Evolutionary conservation across 768 basidiomycete species (phyloP).

Genomic region (Asterophora lycoperdoides): DNA sequence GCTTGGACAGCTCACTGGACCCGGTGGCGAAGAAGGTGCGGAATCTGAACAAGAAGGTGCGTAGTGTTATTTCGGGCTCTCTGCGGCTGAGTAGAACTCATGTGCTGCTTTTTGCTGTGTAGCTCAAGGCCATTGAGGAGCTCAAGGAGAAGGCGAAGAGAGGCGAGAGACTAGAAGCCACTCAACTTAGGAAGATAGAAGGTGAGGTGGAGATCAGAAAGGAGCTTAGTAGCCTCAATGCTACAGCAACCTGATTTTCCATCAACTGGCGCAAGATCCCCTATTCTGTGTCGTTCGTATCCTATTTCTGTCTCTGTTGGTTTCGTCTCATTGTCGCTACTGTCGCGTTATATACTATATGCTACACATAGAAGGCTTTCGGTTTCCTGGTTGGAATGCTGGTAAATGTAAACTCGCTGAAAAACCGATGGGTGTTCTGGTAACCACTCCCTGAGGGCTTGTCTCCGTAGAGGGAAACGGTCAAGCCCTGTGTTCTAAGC

Average conservation of each 20-base stretch:
- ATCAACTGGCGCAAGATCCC: too few species aligned
- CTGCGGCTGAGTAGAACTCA: slow-evolving; percentile 1
- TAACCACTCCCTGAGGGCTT: too few species aligned
- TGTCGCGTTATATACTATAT: too few species aligned
- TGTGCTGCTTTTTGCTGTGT: background rate
- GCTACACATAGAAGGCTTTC: too few species aligned
- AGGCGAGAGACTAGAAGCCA: slow-evolving; percentile 90
- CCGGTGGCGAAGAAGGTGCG: slow-evolving; percentile 87
- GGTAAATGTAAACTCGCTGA: too few species aligned
- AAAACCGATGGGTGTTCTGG: too few species aligned
- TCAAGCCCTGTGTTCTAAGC: too few species aligned
- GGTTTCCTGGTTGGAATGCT: too few species aligned
- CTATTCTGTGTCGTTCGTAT: too few species aligned
- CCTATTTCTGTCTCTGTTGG: too few species aligned
- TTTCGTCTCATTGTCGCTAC: too few species aligned
- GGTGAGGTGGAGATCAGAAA: slow-evolving; percentile 79
- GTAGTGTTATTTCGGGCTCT: slow-evolving; percentile 16
- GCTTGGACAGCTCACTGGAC: slow-evolving; percentile 58
- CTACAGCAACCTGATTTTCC: background rate
- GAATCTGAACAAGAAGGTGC: slow-evolving; percentile 93
- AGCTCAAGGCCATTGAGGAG: slow-evolving; percentile 99
- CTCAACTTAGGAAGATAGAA: slow-evolving; percentile 96
- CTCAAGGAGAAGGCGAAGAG: slow-evolving; percentile 88
- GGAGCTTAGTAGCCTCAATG: slow-evolving; percentile 47
- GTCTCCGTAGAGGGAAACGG: too few species aligned